A percentile compares a stretch with the other conserved stretches of the same genome.
Evolutionary conservation across 1,284 basidiomycete species (phyloP).

Genomic region (Ceratobasidium theobromae): DNA sequence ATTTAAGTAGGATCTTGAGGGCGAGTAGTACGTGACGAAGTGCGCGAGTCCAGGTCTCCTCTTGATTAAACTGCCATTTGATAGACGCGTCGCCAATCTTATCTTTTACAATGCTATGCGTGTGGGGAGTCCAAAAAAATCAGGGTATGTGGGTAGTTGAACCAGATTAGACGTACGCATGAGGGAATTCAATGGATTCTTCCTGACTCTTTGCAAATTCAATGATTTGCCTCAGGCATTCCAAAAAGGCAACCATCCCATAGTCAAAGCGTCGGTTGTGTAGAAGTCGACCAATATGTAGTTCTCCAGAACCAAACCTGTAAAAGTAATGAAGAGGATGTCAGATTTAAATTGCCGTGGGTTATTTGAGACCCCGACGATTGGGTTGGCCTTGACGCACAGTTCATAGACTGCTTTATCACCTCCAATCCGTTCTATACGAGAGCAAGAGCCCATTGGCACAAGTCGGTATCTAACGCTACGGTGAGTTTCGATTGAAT

Average conservation of each 20-base stretch:
- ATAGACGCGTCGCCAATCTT: constrained; percentile 95
- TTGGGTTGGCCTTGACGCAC: constrained; percentile 49
- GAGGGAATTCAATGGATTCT: constrained; percentile 73
- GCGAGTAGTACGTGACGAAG: constrained; percentile 87
- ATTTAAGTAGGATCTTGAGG: constrained; percentile 81
- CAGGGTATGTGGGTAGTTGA: constrained; percentile 21
- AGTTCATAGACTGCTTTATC: constrained; percentile 86
- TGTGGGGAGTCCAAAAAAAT: constrained; percentile 17
- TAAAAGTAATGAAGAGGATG: neutral
- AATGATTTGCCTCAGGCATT: constrained; percentile 88
- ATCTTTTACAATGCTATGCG: constrained; percentile 83
- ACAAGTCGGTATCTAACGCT: constrained; percentile 74
- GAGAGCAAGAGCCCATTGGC: constrained; percentile 91
- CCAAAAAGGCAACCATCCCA: constrained; percentile 94
- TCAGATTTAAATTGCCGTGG: neutral
- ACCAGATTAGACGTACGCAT: constrained; percentile 64
- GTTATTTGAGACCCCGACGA: too few species aligned
- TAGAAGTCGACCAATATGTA: constrained; percentile 82
- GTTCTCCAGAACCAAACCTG: constrained; percentile 75
- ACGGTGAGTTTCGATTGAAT: neutral
- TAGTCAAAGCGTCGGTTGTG: constrained; percentile 96
- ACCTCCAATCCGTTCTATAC: constrained; percentile 80
- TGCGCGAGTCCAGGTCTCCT: constrained; percentile 95
- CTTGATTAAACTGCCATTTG: constrained; percentile 90
- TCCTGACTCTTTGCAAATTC: constrained; percentile 80